phyloP scores from a whole-genome alignment of 2,329 filamentous ascomycete genomes.

The Huntiella savannae region DNA sequence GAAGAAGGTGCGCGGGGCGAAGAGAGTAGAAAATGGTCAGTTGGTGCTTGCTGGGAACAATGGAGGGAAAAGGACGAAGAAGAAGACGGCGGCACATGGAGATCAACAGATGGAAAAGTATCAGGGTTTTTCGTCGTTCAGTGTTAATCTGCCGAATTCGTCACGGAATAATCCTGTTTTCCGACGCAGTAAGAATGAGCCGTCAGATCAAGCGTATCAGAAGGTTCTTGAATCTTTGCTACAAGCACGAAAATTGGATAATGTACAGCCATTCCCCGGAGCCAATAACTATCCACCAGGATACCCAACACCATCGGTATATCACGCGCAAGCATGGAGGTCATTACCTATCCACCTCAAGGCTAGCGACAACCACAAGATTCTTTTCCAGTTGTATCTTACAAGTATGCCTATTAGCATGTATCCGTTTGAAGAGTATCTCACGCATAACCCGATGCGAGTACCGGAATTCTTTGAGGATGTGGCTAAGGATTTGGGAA shows the following conservation, averaged over 20 bases:
- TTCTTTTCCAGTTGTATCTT: conserved; percentile 8
- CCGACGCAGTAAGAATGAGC: not conserved
- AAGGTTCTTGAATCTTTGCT: conserved; percentile 7
- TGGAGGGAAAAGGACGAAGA: conserved; percentile 1
- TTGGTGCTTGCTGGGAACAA: not conserved
- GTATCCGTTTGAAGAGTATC: conserved; percentile 8
- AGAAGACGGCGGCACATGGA: conserved; percentile 1
- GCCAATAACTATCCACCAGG: not conserved
- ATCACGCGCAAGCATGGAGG: conserved; percentile 6
- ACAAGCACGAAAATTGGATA: conserved; percentile 6
- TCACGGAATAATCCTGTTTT: not conserved
- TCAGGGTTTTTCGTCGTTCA: conserved; percentile 8
- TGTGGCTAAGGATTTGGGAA: conserved; percentile 9
- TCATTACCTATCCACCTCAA: conserved; percentile 5
- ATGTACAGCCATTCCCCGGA: not conserved
- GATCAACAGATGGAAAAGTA: conserved; percentile 6
- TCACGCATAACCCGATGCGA: conserved; percentile 10
- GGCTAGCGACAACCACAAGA: conserved; percentile 9
- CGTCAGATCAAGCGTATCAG: conserved; percentile 6
- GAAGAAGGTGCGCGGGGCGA: not conserved
- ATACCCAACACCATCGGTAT: conserved; percentile 7
- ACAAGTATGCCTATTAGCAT: conserved; percentile 10
- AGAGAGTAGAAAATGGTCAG: not conserved
- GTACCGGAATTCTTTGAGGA: conserved; percentile 10
- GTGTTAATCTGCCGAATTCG: conserved; percentile 1